Evolutionary conservation across 192 early-diverging fungal genomes (phyloP).

Genomic region (Allomyces arbusculus): DNA sequence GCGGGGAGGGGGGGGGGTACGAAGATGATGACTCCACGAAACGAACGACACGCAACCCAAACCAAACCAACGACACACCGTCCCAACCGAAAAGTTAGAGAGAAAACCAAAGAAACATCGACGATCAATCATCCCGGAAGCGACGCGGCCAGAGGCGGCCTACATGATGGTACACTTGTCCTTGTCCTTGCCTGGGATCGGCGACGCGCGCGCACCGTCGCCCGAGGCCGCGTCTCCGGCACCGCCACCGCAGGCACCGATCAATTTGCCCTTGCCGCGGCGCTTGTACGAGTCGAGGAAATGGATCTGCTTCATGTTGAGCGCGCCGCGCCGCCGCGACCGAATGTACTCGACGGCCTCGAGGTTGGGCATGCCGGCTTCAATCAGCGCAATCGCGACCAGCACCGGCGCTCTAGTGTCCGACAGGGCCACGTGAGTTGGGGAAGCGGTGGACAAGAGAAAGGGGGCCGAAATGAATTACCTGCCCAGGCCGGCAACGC

Average conservation of each 20-base stretch:
- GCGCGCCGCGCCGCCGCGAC: slow-evolving; percentile 45
- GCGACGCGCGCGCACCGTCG: not conserved
- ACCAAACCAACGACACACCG: no score
- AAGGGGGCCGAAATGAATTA: slow-evolving; percentile 5
- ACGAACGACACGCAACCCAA: no score
- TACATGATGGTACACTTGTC: not conserved
- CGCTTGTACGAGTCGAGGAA: slow-evolving; percentile 39
- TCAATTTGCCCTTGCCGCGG: slow-evolving; percentile 19
- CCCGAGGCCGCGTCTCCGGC: not conserved
- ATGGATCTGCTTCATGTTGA: slow-evolving; percentile 48
- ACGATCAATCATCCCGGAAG: no score
- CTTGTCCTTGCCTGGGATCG: not conserved
- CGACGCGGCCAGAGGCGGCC: no score
- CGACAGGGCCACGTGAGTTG: not conserved
- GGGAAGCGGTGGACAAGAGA: not conserved
- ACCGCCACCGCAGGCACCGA: slow-evolving; percentile 6
- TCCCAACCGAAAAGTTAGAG: no score
- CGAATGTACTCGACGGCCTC: slow-evolving; percentile 56
- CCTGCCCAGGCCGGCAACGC: slow-evolving; percentile 61
- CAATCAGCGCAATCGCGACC: slow-evolving; percentile 62
- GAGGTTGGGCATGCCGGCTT: slow-evolving; percentile 53
- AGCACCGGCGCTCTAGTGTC: slow-evolving; percentile 29
- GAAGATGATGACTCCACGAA: no score
- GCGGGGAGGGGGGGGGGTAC: no score
- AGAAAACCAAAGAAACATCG: no score